Evolutionary conservation across 2,329 filamentous ascomycete species (phyloP).

Genomic region (Pseudopithomyces chartarum): DNA sequence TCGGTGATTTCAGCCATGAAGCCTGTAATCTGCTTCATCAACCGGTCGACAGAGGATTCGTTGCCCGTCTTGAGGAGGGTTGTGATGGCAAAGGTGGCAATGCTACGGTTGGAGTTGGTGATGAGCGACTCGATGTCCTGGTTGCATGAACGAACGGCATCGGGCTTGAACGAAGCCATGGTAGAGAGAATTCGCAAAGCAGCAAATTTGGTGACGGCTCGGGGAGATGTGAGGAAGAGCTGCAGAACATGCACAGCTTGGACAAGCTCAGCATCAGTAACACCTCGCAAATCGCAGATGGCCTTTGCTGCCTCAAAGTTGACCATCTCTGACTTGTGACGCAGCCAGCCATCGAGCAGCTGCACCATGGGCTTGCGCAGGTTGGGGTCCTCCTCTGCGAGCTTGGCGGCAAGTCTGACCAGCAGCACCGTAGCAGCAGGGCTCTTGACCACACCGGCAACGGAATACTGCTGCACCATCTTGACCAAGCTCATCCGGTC

Average conservation of each 20-base stretch:
- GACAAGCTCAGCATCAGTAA: conserved; percentile 87
- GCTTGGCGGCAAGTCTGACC: conserved; percentile 87
- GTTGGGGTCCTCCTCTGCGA: conserved; percentile 89
- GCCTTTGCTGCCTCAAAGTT: conserved; percentile 99
- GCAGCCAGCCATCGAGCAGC: conserved; percentile 92
- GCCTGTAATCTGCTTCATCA: conserved; percentile 98
- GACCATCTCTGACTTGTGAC: conserved; percentile 91
- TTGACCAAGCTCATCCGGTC: conserved; percentile 98
- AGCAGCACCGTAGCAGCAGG: conserved; percentile 91
- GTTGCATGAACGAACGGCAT: conserved; percentile 90
- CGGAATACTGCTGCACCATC: conserved; percentile 99
- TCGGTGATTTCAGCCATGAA: conserved; percentile 99
- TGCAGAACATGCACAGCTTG: conserved; percentile 95
- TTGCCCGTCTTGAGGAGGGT: conserved; percentile 98
- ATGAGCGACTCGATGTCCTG: conserved; percentile 97
- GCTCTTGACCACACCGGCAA: conserved; percentile 90
- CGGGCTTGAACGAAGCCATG: conserved; percentile 95
- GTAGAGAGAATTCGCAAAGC: conserved; percentile 95
- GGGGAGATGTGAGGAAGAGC: conserved; percentile 93
- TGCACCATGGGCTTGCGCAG: conserved; percentile 96
- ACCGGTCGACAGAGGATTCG: conserved; percentile 90
- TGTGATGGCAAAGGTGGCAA: conserved; percentile 97
- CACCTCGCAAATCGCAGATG: conserved; percentile 91
- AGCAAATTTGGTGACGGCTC: conserved; percentile 95
- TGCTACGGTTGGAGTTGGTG: conserved; percentile 94